Evolutionary conservation across 768 basidiomycete species (phyloP).

Genomic region (Grammothele lineata): DNA sequence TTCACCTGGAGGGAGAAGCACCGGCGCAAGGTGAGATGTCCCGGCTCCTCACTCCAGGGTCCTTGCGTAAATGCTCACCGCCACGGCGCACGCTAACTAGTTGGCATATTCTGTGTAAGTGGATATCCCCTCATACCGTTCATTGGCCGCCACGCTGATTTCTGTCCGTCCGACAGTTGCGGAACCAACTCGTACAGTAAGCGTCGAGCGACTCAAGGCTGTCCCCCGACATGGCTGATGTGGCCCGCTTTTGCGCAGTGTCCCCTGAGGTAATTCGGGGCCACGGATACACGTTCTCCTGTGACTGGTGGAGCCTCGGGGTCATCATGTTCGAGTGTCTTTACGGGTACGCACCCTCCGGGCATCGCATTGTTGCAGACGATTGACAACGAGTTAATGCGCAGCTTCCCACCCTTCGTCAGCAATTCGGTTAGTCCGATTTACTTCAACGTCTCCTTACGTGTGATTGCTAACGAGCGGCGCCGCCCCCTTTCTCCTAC

Average conservation of each 20-base stretch:
- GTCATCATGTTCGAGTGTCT: conserved; percentile 96
- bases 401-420: conserved; percentile 85
- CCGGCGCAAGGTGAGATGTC: conserved; percentile 66
- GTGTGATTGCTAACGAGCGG: too few species aligned
- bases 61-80: too few species aligned
- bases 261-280: conserved; percentile 88
- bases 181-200: conserved; percentile 85
- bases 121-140: conserved; percentile 8
- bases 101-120: conserved; percentile 87
- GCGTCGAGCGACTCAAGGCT: conserved; percentile 23
- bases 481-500: too few species aligned
- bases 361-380: conserved; percentile 1
- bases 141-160: conserved; percentile 15
- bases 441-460: not conserved
- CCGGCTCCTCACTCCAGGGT: conserved; percentile 20
- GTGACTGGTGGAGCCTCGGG: conserved; percentile 98
- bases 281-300: conserved; percentile 89
- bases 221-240: not conserved
- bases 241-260: conserved; percentile 44
- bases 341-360: conserved; percentile 61
- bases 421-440: conserved; percentile 73
- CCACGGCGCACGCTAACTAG: too few species aligned
- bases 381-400: conserved; percentile 10
- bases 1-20: conserved; percentile 97
- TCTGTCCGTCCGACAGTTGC: conserved; percentile 46